phyloP scores from a whole-genome alignment of 768 basidiomycete species.

The Psilocybe cyanescens region DNA sequence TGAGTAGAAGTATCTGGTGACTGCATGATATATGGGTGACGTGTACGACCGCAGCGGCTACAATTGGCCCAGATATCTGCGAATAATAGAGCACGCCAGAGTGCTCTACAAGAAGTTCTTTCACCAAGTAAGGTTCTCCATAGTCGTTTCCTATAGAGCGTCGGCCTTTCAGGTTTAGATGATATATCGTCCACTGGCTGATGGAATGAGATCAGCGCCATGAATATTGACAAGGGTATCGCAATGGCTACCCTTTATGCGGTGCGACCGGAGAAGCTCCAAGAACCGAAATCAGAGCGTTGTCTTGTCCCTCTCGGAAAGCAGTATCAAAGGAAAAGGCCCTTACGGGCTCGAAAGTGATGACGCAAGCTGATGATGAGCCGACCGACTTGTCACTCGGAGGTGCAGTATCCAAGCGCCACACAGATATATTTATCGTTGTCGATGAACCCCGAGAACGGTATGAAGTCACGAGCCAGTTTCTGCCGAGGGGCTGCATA shows the following conservation, averaged over 20 bases:
- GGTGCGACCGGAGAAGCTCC: conserved; percentile 15
- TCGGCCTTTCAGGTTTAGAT: conserved; percentile 16
- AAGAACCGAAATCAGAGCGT: conserved; percentile 25
- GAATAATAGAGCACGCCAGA: conserved; percentile 21
- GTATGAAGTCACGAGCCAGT: conserved; percentile 51
- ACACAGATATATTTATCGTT: conserved; percentile 44
- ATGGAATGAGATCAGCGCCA: neutral
- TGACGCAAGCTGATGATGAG: conserved; percentile 24
- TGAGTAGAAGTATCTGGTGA: conserved; percentile 33
- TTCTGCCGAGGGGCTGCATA: conserved; percentile 51
- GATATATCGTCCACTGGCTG: conserved; percentile 16
- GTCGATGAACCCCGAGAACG: conserved; percentile 29
- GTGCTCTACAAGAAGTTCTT: conserved; percentile 14
- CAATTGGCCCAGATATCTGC: conserved; percentile 29
- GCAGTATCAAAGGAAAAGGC: conserved; percentile 38
- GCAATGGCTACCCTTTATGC: conserved; percentile 15
- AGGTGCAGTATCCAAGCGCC: conserved; percentile 32
- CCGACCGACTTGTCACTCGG: conserved; percentile 8
- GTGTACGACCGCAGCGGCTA: conserved; percentile 27
- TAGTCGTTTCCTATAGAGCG: conserved; percentile 1
- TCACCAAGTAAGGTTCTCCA: conserved; percentile 14
- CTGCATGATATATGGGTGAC: conserved; percentile 20
- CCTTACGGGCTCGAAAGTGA: conserved; percentile 28
- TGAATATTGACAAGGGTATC: neutral
- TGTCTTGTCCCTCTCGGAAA: conserved; percentile 26